Evolutionary conservation across 2,329 filamentous ascomycete genomes (phyloP).

Genomic region (Emydomyces testavorans): DNA sequence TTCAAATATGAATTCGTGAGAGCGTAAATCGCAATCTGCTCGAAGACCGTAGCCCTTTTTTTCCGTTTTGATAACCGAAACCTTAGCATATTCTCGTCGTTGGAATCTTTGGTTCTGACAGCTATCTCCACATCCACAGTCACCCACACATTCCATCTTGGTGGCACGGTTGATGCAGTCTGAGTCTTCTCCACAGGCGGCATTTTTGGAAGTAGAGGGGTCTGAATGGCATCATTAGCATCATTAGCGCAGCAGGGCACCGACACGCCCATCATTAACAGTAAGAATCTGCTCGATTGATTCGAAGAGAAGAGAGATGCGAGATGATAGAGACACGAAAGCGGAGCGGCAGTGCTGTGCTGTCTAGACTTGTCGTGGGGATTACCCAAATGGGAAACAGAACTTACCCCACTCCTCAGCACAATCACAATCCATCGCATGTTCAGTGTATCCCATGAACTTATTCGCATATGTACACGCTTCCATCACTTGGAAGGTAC

Average conservation of each 20-base stretch:
- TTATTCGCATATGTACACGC: slow-evolving; percentile 88
- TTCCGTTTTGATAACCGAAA: slow-evolving; percentile 92
- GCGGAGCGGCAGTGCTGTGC: background rate
- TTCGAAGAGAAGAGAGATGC: background rate
- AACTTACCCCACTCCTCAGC: slow-evolving; percentile 83
- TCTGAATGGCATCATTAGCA: slow-evolving; percentile 35
- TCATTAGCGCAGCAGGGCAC: background rate
- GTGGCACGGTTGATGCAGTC: slow-evolving; percentile 98
- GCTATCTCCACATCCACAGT: slow-evolving; percentile 73
- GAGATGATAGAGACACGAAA: background rate
- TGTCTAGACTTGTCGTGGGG: background rate
- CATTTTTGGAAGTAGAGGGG: slow-evolving; percentile 47
- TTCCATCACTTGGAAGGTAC: slow-evolving; percentile 67
- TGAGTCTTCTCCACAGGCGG: slow-evolving; percentile 87
- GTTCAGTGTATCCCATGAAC: slow-evolving; percentile 79
- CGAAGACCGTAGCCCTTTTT: slow-evolving; percentile 95
- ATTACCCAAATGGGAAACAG: slow-evolving; percentile 9
- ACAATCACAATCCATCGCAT: slow-evolving; percentile 92
- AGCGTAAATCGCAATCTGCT: slow-evolving; percentile 61
- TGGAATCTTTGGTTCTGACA: slow-evolving; percentile 96
- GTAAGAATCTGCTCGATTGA: background rate
- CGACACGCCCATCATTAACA: background rate
- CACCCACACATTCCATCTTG: slow-evolving; percentile 87
- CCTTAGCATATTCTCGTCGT: slow-evolving; percentile 74
- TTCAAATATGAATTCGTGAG: slow-evolving; percentile 91